Base-by-base conservation (phyloP, 75 land plant species). In the Chamaecyparis obtusa region DNA sequence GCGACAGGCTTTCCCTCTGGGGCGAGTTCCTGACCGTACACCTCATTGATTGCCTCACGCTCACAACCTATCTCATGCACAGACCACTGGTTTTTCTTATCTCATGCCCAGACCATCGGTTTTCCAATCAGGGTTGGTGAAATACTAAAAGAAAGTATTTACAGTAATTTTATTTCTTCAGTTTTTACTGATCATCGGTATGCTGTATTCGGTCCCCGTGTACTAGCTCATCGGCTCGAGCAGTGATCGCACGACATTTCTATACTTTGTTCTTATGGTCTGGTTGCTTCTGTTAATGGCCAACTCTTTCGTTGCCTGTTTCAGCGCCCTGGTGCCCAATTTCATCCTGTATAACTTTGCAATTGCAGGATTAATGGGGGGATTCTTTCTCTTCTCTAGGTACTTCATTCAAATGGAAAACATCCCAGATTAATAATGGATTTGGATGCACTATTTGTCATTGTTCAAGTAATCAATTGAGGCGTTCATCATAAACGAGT, bases 401-500 rank as follows among this genome's bases (percentile, higher is more conserved):
- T 97, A 95, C 89, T 97, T 97, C 94, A 94, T 97, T 85, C 75
- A 94, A 13, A 93, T 91, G 89, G 36, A 92, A 9, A 89, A 82
- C 60, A 97, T 94, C 3, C 99, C 99, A 11, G 55, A 84, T 27
- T n/a, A n/a, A n/a, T 96, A 93, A 88, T 97, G 99, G 99, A 91
- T 97, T 33, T 96, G 94, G 90, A 91, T 95, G 94, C 97, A 97
- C 87, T 97, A 96, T 60, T 9, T 95, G 0, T 96, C 98, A 1
- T 86, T 96, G 91, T 97, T 97, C 89, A 97, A 97, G 91, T 97
- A 97, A 64, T 97, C 99, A 0, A 94, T 93, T 77, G 99, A 97
- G 84, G 92, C 91, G 88, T 91, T 95, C 75, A 48, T 97, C 82
- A 87, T 93, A 32, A 96, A 96, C 79, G 99, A 97, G 90, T 97